Conservation (phyloP, 768 basidiomycete genomes). For the Pholiota molesta region DNA sequence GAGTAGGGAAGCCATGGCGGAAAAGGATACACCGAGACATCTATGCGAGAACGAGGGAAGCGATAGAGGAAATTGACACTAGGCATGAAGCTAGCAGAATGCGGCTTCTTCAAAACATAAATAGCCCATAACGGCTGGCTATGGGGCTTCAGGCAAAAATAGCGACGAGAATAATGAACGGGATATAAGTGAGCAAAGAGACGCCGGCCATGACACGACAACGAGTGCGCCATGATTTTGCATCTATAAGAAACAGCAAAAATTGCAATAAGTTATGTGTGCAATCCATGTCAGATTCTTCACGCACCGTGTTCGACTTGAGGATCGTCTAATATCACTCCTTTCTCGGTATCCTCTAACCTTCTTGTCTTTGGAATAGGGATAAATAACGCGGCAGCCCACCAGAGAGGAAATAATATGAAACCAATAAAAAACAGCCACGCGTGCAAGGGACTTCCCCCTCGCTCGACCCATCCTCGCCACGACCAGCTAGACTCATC, state of each 20-base stretch:
- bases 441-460: slow-evolving; percentile 67
- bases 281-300: not conserved
- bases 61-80: not conserved
- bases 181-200: slow-evolving; percentile 75
- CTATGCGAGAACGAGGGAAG: not conserved
- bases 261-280: not conserved
- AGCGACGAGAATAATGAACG: slow-evolving; percentile 75
- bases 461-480: slow-evolving; percentile 44
- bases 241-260: slow-evolving; percentile 47
- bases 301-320: slow-evolving; percentile 75
- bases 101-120: slow-evolving; percentile 12
- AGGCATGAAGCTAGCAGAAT: not conserved
- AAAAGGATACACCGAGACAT: not conserved
- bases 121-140: slow-evolving; percentile 12
- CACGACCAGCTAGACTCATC: slow-evolving; percentile 35
- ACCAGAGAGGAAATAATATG: slow-evolving; percentile 67
- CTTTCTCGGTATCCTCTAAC: slow-evolving; percentile 62
- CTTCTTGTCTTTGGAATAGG: slow-evolving; percentile 64
- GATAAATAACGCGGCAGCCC: slow-evolving; percentile 49
- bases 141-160: slow-evolving; percentile 50
- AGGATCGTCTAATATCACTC: slow-evolving; percentile 75
- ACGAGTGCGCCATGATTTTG: slow-evolving; percentile 71
- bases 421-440: slow-evolving; percentile 84
- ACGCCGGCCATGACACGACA: slow-evolving; percentile 74
- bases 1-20: slow-evolving; percentile 4